phyloP scores from a whole-genome alignment of 352 stramenopile species.

The Phytophthora macrochlamydospora region DNA sequence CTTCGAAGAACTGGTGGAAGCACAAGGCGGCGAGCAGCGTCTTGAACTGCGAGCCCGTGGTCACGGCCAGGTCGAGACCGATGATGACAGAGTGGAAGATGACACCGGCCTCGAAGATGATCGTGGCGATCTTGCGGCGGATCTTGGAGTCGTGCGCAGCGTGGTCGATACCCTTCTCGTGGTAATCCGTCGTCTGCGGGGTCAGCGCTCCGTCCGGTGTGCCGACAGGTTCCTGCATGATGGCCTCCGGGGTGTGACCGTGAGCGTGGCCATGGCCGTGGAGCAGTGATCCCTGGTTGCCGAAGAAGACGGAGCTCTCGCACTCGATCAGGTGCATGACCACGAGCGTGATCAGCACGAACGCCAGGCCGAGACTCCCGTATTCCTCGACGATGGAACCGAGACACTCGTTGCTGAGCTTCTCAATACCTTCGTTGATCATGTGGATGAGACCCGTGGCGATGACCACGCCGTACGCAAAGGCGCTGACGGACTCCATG shows the following conservation, averaged over 20 bases:
- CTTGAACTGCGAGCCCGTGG: slow-evolving; percentile 51
- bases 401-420: too few species aligned
- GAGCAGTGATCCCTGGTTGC: slow-evolving; percentile 22
- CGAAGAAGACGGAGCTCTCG: slow-evolving; percentile 63
- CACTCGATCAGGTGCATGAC: slow-evolving; percentile 17
- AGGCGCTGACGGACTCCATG: slow-evolving; percentile 59
- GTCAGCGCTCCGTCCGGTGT: slow-evolving; percentile 22
- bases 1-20: slow-evolving; percentile 85
- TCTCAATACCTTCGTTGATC: slow-evolving; percentile 63
- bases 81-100: slow-evolving; percentile 78
- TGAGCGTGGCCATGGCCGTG: slow-evolving; percentile 36
- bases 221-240: slow-evolving; percentile 14
- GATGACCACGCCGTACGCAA: slow-evolving; percentile 73
- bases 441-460: slow-evolving; percentile 78
- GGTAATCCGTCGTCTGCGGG: slow-evolving; percentile 19
- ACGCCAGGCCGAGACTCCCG: too few species aligned
- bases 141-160: slow-evolving; percentile 14
- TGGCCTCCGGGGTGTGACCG: slow-evolving; percentile 19
- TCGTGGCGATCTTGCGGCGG: slow-evolving; percentile 46
- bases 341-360: too few species aligned
- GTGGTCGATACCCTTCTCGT: slow-evolving; percentile 16
- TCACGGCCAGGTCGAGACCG: slow-evolving; percentile 63
- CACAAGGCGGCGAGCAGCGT: slow-evolving; percentile 65
- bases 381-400: too few species aligned
- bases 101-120: slow-evolving; percentile 21